Conservation (phyloP, 805 yeast genomes). For the Barnettozyma pratensis region DNA sequence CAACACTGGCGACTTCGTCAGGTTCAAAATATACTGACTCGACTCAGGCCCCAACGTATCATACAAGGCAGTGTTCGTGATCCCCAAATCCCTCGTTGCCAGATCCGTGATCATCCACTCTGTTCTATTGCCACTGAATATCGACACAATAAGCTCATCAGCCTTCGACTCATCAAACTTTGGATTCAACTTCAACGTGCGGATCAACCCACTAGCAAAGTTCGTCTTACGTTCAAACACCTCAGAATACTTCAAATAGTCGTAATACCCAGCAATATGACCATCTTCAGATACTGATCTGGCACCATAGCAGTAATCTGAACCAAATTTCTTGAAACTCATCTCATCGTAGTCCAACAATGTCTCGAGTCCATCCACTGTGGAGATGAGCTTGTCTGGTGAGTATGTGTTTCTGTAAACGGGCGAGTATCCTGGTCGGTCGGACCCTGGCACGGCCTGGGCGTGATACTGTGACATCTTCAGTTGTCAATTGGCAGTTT, state of each 20-base stretch:
- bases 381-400: constrained; percentile 21
- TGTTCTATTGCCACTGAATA: constrained; percentile 48
- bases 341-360: constrained; percentile 37
- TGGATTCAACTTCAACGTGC: constrained; percentile 14
- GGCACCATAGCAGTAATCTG: constrained; percentile 12
- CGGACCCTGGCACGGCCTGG: constrained; percentile 10
- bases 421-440: constrained; percentile 36
- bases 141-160: constrained; percentile 40
- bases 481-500: too few relatives aligned
- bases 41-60: constrained; percentile 56
- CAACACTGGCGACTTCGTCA: constrained; percentile 61
- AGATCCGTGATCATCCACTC: constrained; percentile 67
- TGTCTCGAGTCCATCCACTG: constrained; percentile 27
- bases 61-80: constrained; percentile 45
- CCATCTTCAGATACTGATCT: constrained; percentile 25
- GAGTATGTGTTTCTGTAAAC: constrained; percentile 34
- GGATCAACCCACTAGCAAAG: constrained; percentile 49
- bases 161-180: neutral
- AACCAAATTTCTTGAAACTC: constrained; percentile 29
- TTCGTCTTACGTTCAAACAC: constrained; percentile 36
- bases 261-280: constrained; percentile 24
- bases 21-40: constrained; percentile 52
- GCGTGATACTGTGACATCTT: constrained; percentile 4
- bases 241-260: constrained; percentile 33
- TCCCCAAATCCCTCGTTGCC: constrained; percentile 35